Conservation (phyloP, 2,329 filamentous ascomycete genomes). For the Niveomyces coronatus region DNA sequence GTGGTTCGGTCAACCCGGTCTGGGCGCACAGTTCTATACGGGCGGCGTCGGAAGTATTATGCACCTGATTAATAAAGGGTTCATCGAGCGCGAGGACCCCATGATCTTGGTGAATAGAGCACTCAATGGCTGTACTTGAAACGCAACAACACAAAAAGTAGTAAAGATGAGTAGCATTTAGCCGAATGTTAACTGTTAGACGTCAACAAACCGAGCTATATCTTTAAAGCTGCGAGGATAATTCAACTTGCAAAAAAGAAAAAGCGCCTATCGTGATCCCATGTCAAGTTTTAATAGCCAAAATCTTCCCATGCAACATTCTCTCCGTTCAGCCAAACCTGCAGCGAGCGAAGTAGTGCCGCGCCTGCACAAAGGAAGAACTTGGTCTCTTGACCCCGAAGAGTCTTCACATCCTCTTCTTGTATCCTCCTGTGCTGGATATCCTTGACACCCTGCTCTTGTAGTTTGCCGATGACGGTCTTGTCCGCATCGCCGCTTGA, state of each 20-base stretch:
- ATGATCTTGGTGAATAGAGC: neutral
- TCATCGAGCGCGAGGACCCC: slow-evolving; percentile 20
- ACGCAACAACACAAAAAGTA: neutral
- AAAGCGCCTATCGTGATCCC: too few relatives aligned
- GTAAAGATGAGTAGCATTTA: neutral
- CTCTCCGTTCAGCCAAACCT: slow-evolving; percentile 45
- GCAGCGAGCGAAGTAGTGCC: slow-evolving; percentile 28
- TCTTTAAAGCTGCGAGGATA: too few relatives aligned
- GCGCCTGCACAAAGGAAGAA: slow-evolving; percentile 42
- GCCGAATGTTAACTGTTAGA: too few relatives aligned
- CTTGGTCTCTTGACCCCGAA: slow-evolving; percentile 30
- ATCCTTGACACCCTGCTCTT: slow-evolving; percentile 21
- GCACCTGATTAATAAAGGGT: slow-evolving; percentile 22
- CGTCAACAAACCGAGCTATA: too few relatives aligned
- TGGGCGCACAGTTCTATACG: slow-evolving; percentile 25
- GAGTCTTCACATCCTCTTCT: slow-evolving; percentile 30
- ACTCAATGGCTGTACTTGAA: too few relatives aligned
- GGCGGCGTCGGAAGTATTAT: slow-evolving; percentile 21
- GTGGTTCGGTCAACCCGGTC: slow-evolving; percentile 41
- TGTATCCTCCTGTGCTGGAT: slow-evolving; percentile 29
- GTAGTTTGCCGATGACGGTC: slow-evolving; percentile 24
- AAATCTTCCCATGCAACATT: slow-evolving; percentile 51
- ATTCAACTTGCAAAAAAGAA: too few relatives aligned
- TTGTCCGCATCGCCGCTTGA: slow-evolving; percentile 37
- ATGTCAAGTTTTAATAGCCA: slow-evolving; percentile 46